Evolutionary conservation across 208 protist species (phyloP).

Genomic region (Porcisia hertigi): DNA sequence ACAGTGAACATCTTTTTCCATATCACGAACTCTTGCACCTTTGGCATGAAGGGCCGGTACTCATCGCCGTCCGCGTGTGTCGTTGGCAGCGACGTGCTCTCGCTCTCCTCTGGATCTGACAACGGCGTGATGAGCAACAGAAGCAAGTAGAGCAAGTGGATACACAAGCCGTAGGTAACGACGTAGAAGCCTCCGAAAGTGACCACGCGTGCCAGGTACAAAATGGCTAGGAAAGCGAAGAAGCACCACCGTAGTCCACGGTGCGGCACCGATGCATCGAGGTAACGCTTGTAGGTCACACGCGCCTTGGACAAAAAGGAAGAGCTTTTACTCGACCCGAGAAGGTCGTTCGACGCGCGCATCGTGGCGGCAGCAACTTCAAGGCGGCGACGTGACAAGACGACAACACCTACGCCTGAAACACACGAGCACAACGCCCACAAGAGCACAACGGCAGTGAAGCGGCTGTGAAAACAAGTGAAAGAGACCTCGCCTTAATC

Average conservation of each 20-base stretch:
- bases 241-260: slow-evolving; percentile 69
- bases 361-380: slow-evolving; percentile 2
- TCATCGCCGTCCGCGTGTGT: slow-evolving; percentile 64
- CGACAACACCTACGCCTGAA: background rate
- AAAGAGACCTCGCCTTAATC: too few species aligned
- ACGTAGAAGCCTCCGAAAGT: slow-evolving; percentile 93
- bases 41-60: slow-evolving; percentile 96
- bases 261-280: slow-evolving; percentile 78
- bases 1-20: slow-evolving; percentile 92
- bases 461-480: too few species aligned
- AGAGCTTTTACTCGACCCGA: slow-evolving; percentile 14
- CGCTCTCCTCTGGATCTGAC: slow-evolving; percentile 84
- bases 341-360: slow-evolving; percentile 12
- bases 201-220: slow-evolving; percentile 81
- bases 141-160: slow-evolving; percentile 96
- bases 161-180: slow-evolving; percentile 96
- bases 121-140: slow-evolving; percentile 96
- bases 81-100: slow-evolving; percentile 62
- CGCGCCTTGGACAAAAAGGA: slow-evolving; percentile 18
- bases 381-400: background rate
- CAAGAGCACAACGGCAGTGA: too few species aligned
- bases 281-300: slow-evolving; percentile 50
- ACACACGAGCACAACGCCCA: too few species aligned
- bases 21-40: slow-evolving; percentile 97
- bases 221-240: slow-evolving; percentile 62